Conservation (phyloP, 2,329 filamentous ascomycete species). For the Fusarium sp. region DNA sequence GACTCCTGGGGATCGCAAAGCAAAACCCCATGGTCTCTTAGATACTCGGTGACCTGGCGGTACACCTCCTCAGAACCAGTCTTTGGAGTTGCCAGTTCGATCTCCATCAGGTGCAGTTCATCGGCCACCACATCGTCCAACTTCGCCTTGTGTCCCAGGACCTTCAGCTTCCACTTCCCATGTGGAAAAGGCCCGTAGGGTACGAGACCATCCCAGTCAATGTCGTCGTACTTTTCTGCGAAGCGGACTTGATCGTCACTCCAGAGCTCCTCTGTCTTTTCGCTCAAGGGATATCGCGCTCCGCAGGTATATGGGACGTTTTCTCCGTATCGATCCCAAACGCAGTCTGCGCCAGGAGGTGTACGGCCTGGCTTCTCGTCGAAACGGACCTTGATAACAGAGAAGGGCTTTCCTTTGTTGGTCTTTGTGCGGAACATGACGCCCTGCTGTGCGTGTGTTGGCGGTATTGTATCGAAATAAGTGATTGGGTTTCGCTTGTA, state of each 20-base stretch:
- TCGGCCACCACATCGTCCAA: conserved; percentile 40
- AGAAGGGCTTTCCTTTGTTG: conserved; percentile 32
- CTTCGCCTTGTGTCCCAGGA: conserved; percentile 35
- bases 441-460: conserved; percentile 34
- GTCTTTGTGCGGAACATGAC: conserved; percentile 43
- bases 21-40: conserved; percentile 24
- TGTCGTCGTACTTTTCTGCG: conserved; percentile 33
- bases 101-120: conserved; percentile 40
- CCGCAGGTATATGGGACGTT: conserved; percentile 35
- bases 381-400: conserved; percentile 40
- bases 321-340: conserved; percentile 42
- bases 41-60: conserved; percentile 18
- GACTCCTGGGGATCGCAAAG: conserved; percentile 37
- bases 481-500: conserved; percentile 40
- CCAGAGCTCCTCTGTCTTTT: conserved; percentile 22
- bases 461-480: conserved; percentile 41
- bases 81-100: conserved; percentile 33
- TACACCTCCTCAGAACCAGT: conserved; percentile 24
- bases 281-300: conserved; percentile 14
- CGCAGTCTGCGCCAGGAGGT: conserved; percentile 25
- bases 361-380: conserved; percentile 9
- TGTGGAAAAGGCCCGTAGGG: conserved; percentile 35
- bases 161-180: conserved; percentile 40
- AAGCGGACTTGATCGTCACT: conserved; percentile 38
- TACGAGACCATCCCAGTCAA: conserved; percentile 37